Base-by-base conservation (phyloP, 164 flowering plant genomes). In the Annona squamosa region DNA sequence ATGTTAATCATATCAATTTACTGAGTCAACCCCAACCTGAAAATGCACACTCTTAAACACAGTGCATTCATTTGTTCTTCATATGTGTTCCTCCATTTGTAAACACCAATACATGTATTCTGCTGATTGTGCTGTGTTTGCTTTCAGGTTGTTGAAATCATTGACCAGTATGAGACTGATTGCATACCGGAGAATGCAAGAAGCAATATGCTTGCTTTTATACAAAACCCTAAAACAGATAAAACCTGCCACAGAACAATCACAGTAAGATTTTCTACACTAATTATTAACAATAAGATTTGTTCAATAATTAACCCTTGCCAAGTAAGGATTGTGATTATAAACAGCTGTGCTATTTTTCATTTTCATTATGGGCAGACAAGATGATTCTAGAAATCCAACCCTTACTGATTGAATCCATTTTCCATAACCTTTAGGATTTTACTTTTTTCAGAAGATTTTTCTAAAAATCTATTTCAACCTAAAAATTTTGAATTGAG, bases 81-180 rank as follows among this genome's bases (percentile, higher is more conserved):
- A 47, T 19, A 41, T 3, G 52, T n/a, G 63, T 65, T 46, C 19
- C 13, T 52, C 13, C 59, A 2, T 52, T 52, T 52, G 13, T 52
- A 52, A 52, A 10, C 59, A 5, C 13, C 59, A 9, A 52, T 16
- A 52, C 59, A 52, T 52, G 59, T 52, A 48, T 65, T 3, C 67
- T 37, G 19, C 76, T 80, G 44, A 69, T 75, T 63, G 4, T 70
- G 48, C 67, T 47, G 44, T 3, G 63, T 4, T 19, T 9, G 1
- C 67, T 48, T 76, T 26, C 75, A 93, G 98, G 98, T 94, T 59
- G 96, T 95, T 48, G 97, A 91, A 85, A 87, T 91, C 68, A 76
- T 92, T 74, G 85, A 92, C 71, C 87, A 87, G 13, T 94, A 94
- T 78, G 99, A 94, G 10, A 82, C 84, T 57, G 91, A 17, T 0